A percentile compares a stretch with the other conserved stretches of the same genome.
Conservation (phyloP, 1,284 basidiomycete genomes). For the Apiotrichum montevideense region DNA sequence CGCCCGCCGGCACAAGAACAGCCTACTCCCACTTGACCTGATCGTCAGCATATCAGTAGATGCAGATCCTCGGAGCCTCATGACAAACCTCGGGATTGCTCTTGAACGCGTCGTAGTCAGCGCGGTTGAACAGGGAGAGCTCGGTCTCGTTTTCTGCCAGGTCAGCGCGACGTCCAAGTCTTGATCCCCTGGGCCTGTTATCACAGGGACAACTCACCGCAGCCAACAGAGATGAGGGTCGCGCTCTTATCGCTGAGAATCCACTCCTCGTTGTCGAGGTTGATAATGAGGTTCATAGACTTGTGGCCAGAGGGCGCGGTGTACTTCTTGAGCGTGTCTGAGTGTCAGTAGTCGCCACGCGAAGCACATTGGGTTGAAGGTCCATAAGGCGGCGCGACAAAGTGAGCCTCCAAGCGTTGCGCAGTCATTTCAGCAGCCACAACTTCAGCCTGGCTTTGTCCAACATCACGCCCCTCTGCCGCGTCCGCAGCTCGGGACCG, state of each 20-base stretch:
- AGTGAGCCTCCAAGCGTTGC: no score
- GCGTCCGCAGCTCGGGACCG: no score
- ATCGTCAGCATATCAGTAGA: neutral
- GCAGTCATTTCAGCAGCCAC: no score
- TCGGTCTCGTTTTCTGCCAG: conserved; percentile 84
- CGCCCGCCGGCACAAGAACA: neutral
- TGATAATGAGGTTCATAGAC: conserved; percentile 93
- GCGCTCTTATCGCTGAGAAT: conserved; percentile 64
- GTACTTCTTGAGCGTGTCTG: conserved; percentile 91
- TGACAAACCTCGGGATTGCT: conserved; percentile 63
- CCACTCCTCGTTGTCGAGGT: conserved; percentile 90
- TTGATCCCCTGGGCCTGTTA: no score
- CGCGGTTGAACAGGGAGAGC: conserved; percentile 77
- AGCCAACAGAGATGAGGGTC: conserved; percentile 61
- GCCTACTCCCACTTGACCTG: conserved; percentile 10
- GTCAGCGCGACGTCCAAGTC: neutral
- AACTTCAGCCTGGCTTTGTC: no score
- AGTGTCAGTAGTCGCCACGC: neutral
- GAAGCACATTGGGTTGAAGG: no score
- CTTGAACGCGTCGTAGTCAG: conserved; percentile 72
- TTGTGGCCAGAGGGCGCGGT: conserved; percentile 91
- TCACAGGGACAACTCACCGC: conserved; percentile 55
- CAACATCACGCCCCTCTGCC: no score
- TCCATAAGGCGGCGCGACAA: no score
- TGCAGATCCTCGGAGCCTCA: neutral